Evolutionary conservation across 192 early-diverging fungal species (phyloP).

Genomic region (Coemansia sp.): DNA sequence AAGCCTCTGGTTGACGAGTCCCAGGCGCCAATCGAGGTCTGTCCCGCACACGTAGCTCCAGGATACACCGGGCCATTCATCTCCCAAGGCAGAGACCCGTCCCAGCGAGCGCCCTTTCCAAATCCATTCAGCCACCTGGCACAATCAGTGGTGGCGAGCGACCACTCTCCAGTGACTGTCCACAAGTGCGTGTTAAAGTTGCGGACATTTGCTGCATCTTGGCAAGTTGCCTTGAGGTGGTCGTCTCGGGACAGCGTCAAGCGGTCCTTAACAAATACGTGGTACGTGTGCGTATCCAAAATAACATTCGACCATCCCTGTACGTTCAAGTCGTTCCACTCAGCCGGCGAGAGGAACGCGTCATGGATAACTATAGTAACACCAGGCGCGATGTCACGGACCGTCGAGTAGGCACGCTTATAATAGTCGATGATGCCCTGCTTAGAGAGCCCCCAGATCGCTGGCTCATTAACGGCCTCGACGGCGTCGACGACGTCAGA

Average conservation of each 20-base stretch:
- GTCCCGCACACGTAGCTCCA: conserved; percentile 56
- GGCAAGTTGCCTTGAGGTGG: conserved; percentile 39
- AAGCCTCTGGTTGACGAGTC: conserved; percentile 54
- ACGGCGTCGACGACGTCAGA: conserved; percentile 41
- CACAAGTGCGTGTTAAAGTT: conserved; percentile 37
- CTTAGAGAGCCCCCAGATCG: conserved; percentile 43
- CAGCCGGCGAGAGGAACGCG: conserved; percentile 41
- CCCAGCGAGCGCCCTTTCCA: conserved; percentile 58
- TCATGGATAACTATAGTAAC: conserved; percentile 48
- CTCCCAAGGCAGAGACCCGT: conserved; percentile 57
- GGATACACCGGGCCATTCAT: conserved; percentile 45
- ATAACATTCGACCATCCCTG: conserved; percentile 49
- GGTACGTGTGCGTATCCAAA: conserved; percentile 57
- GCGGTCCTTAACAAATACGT: conserved; percentile 49
- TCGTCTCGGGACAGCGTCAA: conserved; percentile 22
- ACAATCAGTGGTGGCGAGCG: conserved; percentile 70
- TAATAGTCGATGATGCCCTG: conserved; percentile 45
- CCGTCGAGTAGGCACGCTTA: conserved; percentile 31
- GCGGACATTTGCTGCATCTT: conserved; percentile 36
- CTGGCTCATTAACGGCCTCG: conserved; percentile 55
- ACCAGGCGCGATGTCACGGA: conserved; percentile 40
- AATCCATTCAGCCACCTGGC: conserved; percentile 70
- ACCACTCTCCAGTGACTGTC: conserved; percentile 73
- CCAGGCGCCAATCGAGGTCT: conserved; percentile 48
- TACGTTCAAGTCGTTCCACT: conserved; percentile 40